phyloP scores from a whole-genome alignment of 2,329 filamentous ascomycete genomes.

The Beauveria rudraprayagi region DNA sequence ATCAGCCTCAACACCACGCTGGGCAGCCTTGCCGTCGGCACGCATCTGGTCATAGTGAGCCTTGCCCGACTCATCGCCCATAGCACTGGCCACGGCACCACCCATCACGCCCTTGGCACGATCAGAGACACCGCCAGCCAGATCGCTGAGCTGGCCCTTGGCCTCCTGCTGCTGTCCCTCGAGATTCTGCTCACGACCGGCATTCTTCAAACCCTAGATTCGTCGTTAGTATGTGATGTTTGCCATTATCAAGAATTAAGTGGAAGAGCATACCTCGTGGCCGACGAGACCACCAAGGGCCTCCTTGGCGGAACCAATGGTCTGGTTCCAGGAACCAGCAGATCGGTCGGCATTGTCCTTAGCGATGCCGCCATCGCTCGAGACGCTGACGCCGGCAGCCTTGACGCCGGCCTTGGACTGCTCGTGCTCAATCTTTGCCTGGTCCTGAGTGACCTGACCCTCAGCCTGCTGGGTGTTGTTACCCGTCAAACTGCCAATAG shows the following conservation, averaged over 20 bases:
- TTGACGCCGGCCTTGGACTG: constrained; percentile 69
- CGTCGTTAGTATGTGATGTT: not conserved
- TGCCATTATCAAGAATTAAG: not conserved
- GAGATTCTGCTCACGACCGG: constrained; percentile 70
- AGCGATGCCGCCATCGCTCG: constrained; percentile 60
- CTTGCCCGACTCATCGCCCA: constrained; percentile 60
- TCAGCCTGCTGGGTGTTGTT: constrained; percentile 58
- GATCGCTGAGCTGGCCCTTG: constrained; percentile 70
- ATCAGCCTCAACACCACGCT: constrained; percentile 76
- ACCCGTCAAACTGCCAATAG: constrained; percentile 65
- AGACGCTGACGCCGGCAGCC: constrained; percentile 62
- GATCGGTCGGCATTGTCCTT: constrained; percentile 66
- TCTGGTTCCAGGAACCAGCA: constrained; percentile 77
- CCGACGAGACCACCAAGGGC: constrained; percentile 67
- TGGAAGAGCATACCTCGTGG: constrained; percentile 46
- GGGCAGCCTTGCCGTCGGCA: constrained; percentile 73
- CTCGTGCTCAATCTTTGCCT: constrained; percentile 59
- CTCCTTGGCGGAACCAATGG: constrained; percentile 79
- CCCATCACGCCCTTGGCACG: constrained; percentile 67
- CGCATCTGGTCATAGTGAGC: constrained; percentile 60
- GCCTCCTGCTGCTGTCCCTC: constrained; percentile 77
- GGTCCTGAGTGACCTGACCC: constrained; percentile 56
- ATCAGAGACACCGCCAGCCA: constrained; percentile 55
- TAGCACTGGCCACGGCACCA: constrained; percentile 60
- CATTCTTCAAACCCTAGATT: constrained; percentile 54